Percentiles rank a stretch among this genome's conserved stretches.
Conservation (phyloP, 306 rosid genomes). For the Hippophae gyantsensis region DNA sequence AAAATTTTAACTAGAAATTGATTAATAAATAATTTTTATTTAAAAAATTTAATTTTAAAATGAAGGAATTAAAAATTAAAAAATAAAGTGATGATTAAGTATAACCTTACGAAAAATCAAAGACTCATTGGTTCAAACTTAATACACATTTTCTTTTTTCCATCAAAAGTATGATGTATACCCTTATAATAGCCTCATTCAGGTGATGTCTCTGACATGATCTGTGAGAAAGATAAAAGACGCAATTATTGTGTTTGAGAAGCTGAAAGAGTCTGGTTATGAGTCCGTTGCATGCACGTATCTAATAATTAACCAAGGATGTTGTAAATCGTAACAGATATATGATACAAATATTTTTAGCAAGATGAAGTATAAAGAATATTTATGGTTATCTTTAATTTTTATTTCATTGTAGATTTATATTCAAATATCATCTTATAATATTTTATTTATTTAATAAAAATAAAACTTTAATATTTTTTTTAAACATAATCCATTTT, state of each 20-base stretch:
- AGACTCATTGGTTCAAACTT: slow-evolving; percentile 26
- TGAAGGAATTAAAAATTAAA: too few species aligned
- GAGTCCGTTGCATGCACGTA: slow-evolving; percentile 62
- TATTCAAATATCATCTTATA: too few species aligned
- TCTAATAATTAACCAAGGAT: slow-evolving; percentile 59
- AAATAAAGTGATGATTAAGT: too few species aligned
- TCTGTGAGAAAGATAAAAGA: slow-evolving; percentile 64
- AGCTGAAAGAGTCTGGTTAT: slow-evolving; percentile 61
- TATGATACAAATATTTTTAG: slow-evolving; percentile 42
- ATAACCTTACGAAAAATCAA: slow-evolving; percentile 59
- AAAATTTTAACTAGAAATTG: too few species aligned
- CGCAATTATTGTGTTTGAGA: slow-evolving; percentile 60
- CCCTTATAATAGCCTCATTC: slow-evolving; percentile 68
- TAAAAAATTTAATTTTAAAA: too few species aligned
- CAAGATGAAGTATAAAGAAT: slow-evolving; percentile 59
- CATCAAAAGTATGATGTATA: slow-evolving; percentile 34
- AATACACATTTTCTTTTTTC: too few species aligned
- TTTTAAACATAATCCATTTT: too few species aligned
- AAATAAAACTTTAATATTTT: too few species aligned
- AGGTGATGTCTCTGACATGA: slow-evolving; percentile 34
- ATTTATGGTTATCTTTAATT: neutral
- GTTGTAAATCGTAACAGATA: slow-evolving; percentile 45
- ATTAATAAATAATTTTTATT: too few species aligned
- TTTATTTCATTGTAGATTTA: too few species aligned
- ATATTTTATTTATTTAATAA: too few species aligned